A percentile compares a stretch with the other conserved stretches of the same genome.
Conservation (phyloP, 306 rosid genomes). For the Lagenaria siceraria region DNA sequence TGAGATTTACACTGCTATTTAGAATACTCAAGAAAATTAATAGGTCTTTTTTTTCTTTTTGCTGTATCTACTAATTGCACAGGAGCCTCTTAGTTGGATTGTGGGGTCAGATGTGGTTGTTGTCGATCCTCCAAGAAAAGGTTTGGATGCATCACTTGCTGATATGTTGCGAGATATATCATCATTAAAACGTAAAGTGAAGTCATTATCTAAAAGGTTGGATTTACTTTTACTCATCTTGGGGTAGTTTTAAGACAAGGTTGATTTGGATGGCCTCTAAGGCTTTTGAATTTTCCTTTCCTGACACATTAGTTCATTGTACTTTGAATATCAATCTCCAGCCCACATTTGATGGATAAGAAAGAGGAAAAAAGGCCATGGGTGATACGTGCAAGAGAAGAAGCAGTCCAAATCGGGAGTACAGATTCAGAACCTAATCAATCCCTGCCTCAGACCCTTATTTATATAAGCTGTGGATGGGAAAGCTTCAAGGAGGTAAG, state of each 20-base stretch:
- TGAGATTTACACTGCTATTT: neutral
- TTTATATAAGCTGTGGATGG: slow-evolving; percentile 98
- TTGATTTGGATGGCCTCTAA: neutral
- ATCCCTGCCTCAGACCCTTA: slow-evolving; percentile 69
- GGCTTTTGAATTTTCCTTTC: neutral
- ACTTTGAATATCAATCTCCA: slow-evolving; percentile 22
- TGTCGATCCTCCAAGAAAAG: slow-evolving; percentile 96
- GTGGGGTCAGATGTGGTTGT: slow-evolving; percentile 77
- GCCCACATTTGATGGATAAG: slow-evolving; percentile 34
- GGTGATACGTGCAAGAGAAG: slow-evolving; percentile 85
- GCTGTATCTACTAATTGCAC: slow-evolving; percentile 21
- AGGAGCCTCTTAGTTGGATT: slow-evolving; percentile 89
- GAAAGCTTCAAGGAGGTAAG: slow-evolving; percentile 95
- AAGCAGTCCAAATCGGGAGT: slow-evolving; percentile 55
- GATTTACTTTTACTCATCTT: slow-evolving; percentile 14
- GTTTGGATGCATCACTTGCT: slow-evolving; percentile 65
- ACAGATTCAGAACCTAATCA: slow-evolving; percentile 24
- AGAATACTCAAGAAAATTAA: neutral
- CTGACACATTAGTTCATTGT: slow-evolving; percentile 17
- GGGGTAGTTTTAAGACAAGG: slow-evolving; percentile 1
- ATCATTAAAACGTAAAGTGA: slow-evolving; percentile 38
- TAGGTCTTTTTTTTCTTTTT: slow-evolving; percentile 14
- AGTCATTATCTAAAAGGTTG: slow-evolving; percentile 49
- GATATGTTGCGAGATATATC: slow-evolving; percentile 46
- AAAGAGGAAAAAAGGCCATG: slow-evolving; percentile 90